Conservation (phyloP, 768 basidiomycete species). For the Podaxis sp. region DNA sequence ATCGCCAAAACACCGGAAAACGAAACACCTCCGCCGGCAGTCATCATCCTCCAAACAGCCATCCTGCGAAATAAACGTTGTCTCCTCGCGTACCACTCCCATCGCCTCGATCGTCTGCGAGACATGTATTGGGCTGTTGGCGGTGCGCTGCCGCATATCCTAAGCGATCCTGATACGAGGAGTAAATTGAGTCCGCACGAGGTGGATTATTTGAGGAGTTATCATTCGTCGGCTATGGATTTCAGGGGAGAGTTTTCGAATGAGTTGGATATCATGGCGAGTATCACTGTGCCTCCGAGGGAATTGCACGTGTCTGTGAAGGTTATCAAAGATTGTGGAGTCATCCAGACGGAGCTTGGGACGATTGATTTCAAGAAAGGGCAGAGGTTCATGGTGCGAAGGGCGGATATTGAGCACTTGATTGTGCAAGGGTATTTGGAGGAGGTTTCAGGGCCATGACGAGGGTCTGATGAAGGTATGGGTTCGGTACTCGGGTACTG, state of each 20-base stretch:
- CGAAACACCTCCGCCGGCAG: constrained; percentile 43
- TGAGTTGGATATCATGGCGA: constrained; percentile 83
- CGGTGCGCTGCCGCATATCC: constrained; percentile 81
- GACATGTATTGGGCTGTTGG: constrained; percentile 89
- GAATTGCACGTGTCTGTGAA: constrained; percentile 86
- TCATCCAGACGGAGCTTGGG: constrained; percentile 89
- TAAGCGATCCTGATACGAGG: constrained; percentile 63
- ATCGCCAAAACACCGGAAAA: constrained; percentile 22
- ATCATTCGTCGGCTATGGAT: constrained; percentile 76
- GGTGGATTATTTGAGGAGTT: constrained; percentile 74
- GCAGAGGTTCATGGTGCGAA: constrained; percentile 82
- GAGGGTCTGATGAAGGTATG: neutral
- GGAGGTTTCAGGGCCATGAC: constrained; percentile 47
- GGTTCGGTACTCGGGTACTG: neutral
- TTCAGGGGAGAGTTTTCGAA: constrained; percentile 83
- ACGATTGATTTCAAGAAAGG: constrained; percentile 88
- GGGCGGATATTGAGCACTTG: constrained; percentile 89
- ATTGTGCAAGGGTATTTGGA: constrained; percentile 93
- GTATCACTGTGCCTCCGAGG: constrained; percentile 79
- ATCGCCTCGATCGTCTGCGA: constrained; percentile 77
- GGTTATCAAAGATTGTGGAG: constrained; percentile 86
- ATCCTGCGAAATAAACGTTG: constrained; percentile 95
- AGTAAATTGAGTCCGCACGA: constrained; percentile 49
- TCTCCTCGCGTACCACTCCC: constrained; percentile 87
- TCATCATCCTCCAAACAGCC: constrained; percentile 85